Evolutionary conservation across 2,329 filamentous ascomycete genomes (phyloP).

Genomic region (Parascedosporium putredinis): DNA sequence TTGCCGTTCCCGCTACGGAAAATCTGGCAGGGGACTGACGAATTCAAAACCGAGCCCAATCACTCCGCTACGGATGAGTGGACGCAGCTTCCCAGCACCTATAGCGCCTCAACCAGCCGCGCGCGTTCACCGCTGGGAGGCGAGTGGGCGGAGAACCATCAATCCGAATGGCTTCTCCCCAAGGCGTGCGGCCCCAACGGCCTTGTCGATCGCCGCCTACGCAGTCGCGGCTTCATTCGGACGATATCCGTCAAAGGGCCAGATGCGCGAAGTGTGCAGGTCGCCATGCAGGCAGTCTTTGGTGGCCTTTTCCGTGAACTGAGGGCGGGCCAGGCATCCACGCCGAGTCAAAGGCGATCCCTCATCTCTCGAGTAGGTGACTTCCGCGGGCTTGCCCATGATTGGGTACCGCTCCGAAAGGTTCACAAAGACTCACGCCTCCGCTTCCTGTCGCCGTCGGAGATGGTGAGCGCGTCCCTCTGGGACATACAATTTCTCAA

Average conservation of each 20-base stretch:
- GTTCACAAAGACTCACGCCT: conserved; percentile 63
- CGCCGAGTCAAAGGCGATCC: conserved; percentile 1
- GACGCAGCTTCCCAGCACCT: conserved; percentile 42
- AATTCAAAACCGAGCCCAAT: conserved; percentile 31
- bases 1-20: conserved; percentile 56
- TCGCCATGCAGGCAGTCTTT: conserved; percentile 53
- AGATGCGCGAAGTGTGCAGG: conserved; percentile 58
- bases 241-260: conserved; percentile 50
- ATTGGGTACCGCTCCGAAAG: conserved; percentile 69
- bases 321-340: neutral
- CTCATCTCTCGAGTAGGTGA: conserved; percentile 5
- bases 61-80: conserved; percentile 35
- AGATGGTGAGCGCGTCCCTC: conserved; percentile 61
- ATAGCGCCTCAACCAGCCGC: conserved; percentile 32
- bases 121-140: conserved; percentile 36
- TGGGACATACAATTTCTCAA: conserved; percentile 65
- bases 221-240: conserved; percentile 61
- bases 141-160: conserved; percentile 36
- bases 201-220: conserved; percentile 58
- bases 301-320: conserved; percentile 40
- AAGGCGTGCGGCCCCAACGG: conserved; percentile 56
- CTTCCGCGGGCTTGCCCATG: conserved; percentile 52
- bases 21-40: conserved; percentile 40
- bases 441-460: conserved; percentile 57
- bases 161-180: conserved; percentile 54